These are phyloP conservation scores for Herpetomonas samuelpessoai DNA, from an alignment of 208 protist species.

Conservation along the genomic window DNA sequence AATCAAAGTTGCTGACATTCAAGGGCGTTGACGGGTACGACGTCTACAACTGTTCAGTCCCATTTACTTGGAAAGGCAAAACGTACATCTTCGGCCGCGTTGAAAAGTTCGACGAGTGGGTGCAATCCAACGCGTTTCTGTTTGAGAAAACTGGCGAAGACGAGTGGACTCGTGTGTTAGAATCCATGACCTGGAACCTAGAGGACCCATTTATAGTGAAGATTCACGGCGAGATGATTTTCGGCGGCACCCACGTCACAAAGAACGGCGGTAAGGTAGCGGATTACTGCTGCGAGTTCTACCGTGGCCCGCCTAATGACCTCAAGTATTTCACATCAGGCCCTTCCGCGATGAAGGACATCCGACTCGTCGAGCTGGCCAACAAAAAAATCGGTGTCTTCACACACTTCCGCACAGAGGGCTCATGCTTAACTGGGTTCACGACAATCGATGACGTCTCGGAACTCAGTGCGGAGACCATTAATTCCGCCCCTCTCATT, in stretches of 20 bases:
- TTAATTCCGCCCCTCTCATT: conserved; percentile 20
- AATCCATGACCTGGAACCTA: conserved; percentile 13
- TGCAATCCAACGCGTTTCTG: conserved; percentile 15
- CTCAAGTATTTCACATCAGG: conserved; percentile 26
- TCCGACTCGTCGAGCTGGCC: conserved; percentile 18
- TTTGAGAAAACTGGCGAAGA: conserved; percentile 19
- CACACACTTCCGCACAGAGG: conserved; percentile 24
- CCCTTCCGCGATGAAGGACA: conserved; percentile 19
- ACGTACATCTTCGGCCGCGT: conserved; percentile 23
- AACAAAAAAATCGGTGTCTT: conserved; percentile 18
- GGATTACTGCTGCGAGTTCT: conserved; percentile 23
- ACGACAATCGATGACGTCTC: conserved; percentile 10
- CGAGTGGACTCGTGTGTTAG: conserved; percentile 8
- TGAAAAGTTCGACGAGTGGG: conserved; percentile 21
- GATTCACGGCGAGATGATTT: conserved; percentile 24
- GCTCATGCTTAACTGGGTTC: conserved; percentile 25
- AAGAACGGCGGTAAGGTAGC: conserved; percentile 21
- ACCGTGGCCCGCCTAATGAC: conserved; percentile 13
- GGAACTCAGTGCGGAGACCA: conserved; percentile 12
- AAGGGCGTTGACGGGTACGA: conserved; percentile 27
- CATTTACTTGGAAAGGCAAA: conserved; percentile 22
- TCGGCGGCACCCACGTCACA: conserved; percentile 24
- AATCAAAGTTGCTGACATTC: conserved; percentile 23
- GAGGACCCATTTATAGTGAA: conserved; percentile 29
- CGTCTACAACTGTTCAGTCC: conserved; percentile 26